Evolutionary conservation across 2,329 filamentous ascomycete genomes (phyloP), one percentile per base, ranked within the genome.

Genomic region (Diaporthe longicolla): DNA sequence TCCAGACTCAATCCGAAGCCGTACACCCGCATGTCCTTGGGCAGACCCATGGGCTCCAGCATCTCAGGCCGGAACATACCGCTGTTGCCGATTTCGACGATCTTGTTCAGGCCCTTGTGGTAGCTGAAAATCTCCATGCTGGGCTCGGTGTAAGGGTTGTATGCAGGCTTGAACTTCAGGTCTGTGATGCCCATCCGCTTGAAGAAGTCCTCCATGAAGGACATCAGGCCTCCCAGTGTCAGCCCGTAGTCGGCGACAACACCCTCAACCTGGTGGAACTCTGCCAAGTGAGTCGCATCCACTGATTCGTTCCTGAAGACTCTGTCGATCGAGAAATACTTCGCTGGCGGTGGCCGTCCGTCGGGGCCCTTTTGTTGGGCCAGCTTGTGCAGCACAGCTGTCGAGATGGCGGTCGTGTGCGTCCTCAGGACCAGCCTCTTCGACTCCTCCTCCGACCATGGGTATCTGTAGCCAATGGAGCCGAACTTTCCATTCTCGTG

Each of bases 31-130:
- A 98, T 91, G 80, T 98, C 94, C 85, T 93, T 95, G 32, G 95
- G 95, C 80, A 98, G 84, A 45, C 96, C 96, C 95, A 98, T 98
- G 7, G 95, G 88, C 85, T 98, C 93, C 80, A 98, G 84, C 96
- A 98, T 98, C 85, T 99, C 97, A 1, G 97, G 95, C 78, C 97
- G 90, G 91, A 99, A 99, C 95, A 99, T 98, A 77, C 97, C 97
- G 79, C 93, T 96, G 87, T 99, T 98, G 75, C 97, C 97, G 82
- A 98, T 98, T 86, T 98, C 97, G 35, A 98, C 94, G 86, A 97
- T 93, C 87, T 97, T 97, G 80, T 91, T 91, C 66, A 98, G 87
- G 4, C 95, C 96, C 80, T 93, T 90, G 87, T 98, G 97, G 87
- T 93, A 98, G 77, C 94, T 95, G 86, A 98, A 99, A 78, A 99